Evolutionary conservation across 176 grass and related monocot species (phyloP).

Genomic region (Raddia distichophylla): DNA sequence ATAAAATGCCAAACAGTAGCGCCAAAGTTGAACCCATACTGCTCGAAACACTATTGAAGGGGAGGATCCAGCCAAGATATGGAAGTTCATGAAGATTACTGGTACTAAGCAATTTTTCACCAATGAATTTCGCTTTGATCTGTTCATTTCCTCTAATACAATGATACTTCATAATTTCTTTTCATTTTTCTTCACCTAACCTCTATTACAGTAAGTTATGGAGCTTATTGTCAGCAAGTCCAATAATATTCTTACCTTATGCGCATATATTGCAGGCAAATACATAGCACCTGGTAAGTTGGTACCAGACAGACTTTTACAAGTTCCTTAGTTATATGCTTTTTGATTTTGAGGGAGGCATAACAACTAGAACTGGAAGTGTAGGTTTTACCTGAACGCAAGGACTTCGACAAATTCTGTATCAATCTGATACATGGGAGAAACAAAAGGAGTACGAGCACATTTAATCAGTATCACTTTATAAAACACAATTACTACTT

Average conservation of each 20-base stretch:
- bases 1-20: not conserved
- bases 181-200: not conserved
- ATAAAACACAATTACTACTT: constrained; percentile 22
- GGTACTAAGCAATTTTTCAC: not conserved
- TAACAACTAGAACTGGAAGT: not conserved
- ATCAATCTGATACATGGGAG: constrained; percentile 69
- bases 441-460: constrained; percentile 27
- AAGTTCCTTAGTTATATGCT: not conserved
- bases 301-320: not conserved
- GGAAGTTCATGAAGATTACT: not conserved
- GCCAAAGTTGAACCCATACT: too few relatives aligned
- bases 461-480: constrained; percentile 14
- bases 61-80: not conserved
- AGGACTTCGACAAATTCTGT: constrained; percentile 93
- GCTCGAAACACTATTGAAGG: too few relatives aligned
- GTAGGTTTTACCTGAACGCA: constrained; percentile 74
- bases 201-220: not conserved
- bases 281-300: not conserved
- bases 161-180: not conserved
- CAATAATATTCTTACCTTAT: not conserved
- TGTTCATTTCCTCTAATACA: not conserved
- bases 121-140: not conserved
- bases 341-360: constrained; percentile 17
- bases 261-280: not conserved
- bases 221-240: not conserved